Base-by-base conservation (phyloP, 2,329 filamentous ascomycete genomes). In the Epichloe aotearoae region DNA sequence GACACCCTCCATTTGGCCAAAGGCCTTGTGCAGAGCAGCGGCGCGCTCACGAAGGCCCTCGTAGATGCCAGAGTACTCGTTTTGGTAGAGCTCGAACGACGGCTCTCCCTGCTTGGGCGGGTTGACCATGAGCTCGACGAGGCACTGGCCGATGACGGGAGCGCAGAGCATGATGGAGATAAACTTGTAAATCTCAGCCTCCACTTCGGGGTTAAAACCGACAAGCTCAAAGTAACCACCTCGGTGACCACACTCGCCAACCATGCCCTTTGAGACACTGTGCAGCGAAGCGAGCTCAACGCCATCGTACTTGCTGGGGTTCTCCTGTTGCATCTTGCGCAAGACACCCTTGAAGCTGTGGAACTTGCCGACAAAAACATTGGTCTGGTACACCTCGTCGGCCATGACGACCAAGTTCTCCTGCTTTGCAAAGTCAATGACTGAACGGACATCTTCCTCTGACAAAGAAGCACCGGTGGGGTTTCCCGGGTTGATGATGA, bases 341-440 rank as follows among this genome's bases (percentile, higher is more conserved):
- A 98, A 79, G 40, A 84, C 82, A 61, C 86, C 82, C 74, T 97
- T 97, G 83, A 98, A 97, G 62, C 87, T 94, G 71, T 87, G 82
- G 75, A 98, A 98, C 66, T 91, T 77, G 67, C 93, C 93, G 55
- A 86, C 74, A 71, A 98, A 98, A 60, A 98, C 86, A 69, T 98
- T 98, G 64, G 93, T 97, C 73, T 98, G 93, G 79, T 98, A 98
- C 38, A 98, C 93, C 70, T 98, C 93, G 64, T 98, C 93, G 49
- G 93, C 93, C 62, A 98, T 80, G 57, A 97, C 75, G 51, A 97
- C 89, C 26, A 98, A 77, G 59, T 84, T 81, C 74, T 96, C 82
- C 66, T 90, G 76, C 30, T 82, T 83, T 39, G 93, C 91, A 56
- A 96, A 85, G 56, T 93, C 81, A 58, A 97, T 77, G n/a, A 97